Percentiles rank a stretch among this genome's conserved stretches.
Evolutionary conservation across 1,284 basidiomycete species (phyloP).

Genomic region (Taiwanofungus camphoratus): DNA sequence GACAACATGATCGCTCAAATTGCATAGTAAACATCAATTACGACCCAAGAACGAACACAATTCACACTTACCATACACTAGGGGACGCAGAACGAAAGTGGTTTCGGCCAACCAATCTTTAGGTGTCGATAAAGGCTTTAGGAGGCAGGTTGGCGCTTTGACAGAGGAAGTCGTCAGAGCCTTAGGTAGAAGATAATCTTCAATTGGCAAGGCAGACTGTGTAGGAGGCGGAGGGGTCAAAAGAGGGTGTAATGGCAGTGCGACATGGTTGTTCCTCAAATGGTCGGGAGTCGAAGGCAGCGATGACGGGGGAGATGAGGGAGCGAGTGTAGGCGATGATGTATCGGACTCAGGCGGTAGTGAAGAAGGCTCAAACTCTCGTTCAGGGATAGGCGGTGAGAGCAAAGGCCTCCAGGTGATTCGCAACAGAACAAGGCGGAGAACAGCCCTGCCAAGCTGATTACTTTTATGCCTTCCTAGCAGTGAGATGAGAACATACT

Average conservation of each 20-base stretch:
- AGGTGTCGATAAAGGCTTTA: slow-evolving; percentile 53
- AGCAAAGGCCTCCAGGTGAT: slow-evolving; percentile 73
- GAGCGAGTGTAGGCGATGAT: slow-evolving; percentile 51
- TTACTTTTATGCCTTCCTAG: no score
- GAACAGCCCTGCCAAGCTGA: slow-evolving; percentile 48
- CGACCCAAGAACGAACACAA: no score
- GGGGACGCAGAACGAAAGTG: slow-evolving; percentile 61
- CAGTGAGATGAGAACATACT: no score
- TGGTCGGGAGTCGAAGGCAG: slow-evolving; percentile 63
- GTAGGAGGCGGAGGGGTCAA: slow-evolving; percentile 47
- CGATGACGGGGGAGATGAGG: slow-evolving; percentile 46
- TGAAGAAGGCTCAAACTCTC: slow-evolving; percentile 75
- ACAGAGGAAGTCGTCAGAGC: slow-evolving; percentile 67
- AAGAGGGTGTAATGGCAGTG: slow-evolving; percentile 54
- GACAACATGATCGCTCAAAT: slow-evolving; percentile 29
- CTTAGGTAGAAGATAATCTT: slow-evolving; percentile 76
- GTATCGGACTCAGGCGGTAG: slow-evolving; percentile 50
- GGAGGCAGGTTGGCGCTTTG: slow-evolving; percentile 58
- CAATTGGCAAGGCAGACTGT: slow-evolving; percentile 49
- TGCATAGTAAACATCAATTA: slow-evolving; percentile 20
- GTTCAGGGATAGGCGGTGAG: slow-evolving; percentile 73
- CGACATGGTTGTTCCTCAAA: slow-evolving; percentile 69
- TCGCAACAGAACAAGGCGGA: slow-evolving; percentile 66
- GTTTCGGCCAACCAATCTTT: slow-evolving; percentile 69
- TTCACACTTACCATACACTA: slow-evolving; percentile 71